Evolutionary conservation across 2,329 filamentous ascomycete species (phyloP).

Genomic region (Didymella arachidicola): DNA sequence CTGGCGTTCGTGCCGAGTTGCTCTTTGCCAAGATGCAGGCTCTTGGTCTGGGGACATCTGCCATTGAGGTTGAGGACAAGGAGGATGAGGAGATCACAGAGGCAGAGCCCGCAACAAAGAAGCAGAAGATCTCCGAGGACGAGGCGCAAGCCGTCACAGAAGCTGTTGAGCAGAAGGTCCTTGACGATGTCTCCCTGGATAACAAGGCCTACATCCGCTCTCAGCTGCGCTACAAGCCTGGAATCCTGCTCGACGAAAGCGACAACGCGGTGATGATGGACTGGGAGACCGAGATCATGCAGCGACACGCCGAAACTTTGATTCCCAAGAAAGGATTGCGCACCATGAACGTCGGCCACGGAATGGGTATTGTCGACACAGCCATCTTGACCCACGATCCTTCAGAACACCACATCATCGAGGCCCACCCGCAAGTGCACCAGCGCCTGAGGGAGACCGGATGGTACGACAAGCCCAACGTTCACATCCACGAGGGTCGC

Average conservation of each 20-base stretch:
- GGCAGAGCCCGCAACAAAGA: slow-evolving; percentile 44
- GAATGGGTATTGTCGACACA: slow-evolving; percentile 86
- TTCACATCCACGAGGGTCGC: slow-evolving; percentile 70
- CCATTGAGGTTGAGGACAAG: slow-evolving; percentile 32
- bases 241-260: slow-evolving; percentile 71
- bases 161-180: slow-evolving; percentile 32
- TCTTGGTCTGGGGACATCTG: slow-evolving; percentile 38
- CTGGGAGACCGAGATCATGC: slow-evolving; percentile 90
- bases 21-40: slow-evolving; percentile 47
- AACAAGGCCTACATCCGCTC: slow-evolving; percentile 52
- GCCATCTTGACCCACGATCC: slow-evolving; percentile 76
- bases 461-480: slow-evolving; percentile 69
- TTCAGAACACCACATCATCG: slow-evolving; percentile 79
- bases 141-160: slow-evolving; percentile 38
- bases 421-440: slow-evolving; percentile 82
- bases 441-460: slow-evolving; percentile 71
- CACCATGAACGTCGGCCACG: slow-evolving; percentile 86
- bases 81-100: slow-evolving; percentile 35
- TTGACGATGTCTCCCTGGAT: slow-evolving; percentile 48
- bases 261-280: slow-evolving; percentile 93
- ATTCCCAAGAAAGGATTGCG: slow-evolving; percentile 68
- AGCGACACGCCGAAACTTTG: slow-evolving; percentile 73
- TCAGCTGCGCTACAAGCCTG: slow-evolving; percentile 44
- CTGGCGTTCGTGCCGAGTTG: slow-evolving; percentile 47
- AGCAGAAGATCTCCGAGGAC: slow-evolving; percentile 43